Evolutionary conservation across 768 basidiomycete species (phyloP).

Genomic region (Paxillus ammoniavirescens): DNA sequence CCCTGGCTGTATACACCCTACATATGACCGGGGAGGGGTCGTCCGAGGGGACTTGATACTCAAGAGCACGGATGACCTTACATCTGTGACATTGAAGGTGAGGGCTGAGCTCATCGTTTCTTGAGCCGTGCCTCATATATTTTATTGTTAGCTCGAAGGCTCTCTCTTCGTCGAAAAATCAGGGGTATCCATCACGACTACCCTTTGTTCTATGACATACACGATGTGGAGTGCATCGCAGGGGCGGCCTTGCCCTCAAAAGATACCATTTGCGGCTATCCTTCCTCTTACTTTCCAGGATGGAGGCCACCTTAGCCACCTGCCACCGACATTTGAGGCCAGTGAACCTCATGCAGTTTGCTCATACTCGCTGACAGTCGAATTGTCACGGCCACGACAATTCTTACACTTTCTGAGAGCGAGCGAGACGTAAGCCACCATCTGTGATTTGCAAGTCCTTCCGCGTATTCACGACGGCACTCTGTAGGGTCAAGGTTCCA

Average conservation of each 20-base stretch:
- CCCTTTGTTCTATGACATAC: slow-evolving; percentile 16
- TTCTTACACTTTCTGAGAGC: slow-evolving; percentile 46
- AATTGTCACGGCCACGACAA: slow-evolving; percentile 36
- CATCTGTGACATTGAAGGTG: slow-evolving; percentile 26
- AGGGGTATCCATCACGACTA: slow-evolving; percentile 8
- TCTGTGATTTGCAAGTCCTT: neutral
- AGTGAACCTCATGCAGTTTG: slow-evolving; percentile 31
- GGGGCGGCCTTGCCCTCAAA: slow-evolving; percentile 29
- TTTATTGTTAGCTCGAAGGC: slow-evolving; percentile 23
- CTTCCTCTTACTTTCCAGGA: slow-evolving; percentile 49
- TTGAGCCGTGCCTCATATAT: neutral
- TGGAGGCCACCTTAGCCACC: slow-evolving; percentile 26
- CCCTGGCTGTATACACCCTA: slow-evolving; percentile 20
- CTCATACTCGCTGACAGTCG: slow-evolving; percentile 47
- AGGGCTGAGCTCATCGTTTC: neutral
- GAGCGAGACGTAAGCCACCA: slow-evolving; percentile 40
- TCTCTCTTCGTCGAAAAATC: slow-evolving; percentile 15
- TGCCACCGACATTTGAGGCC: slow-evolving; percentile 50
- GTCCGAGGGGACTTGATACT: slow-evolving; percentile 25
- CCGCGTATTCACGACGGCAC: neutral
- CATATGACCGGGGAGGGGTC: slow-evolving; percentile 18
- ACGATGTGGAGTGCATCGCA: slow-evolving; percentile 18
- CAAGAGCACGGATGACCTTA: slow-evolving; percentile 4
- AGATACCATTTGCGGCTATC: slow-evolving; percentile 40
- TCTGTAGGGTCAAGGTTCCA: slow-evolving; percentile 45